Percentiles rank a stretch among this genome's conserved stretches.
Conservation (phyloP, 1,284 basidiomycete species). For the Vanrija humicola region DNA sequence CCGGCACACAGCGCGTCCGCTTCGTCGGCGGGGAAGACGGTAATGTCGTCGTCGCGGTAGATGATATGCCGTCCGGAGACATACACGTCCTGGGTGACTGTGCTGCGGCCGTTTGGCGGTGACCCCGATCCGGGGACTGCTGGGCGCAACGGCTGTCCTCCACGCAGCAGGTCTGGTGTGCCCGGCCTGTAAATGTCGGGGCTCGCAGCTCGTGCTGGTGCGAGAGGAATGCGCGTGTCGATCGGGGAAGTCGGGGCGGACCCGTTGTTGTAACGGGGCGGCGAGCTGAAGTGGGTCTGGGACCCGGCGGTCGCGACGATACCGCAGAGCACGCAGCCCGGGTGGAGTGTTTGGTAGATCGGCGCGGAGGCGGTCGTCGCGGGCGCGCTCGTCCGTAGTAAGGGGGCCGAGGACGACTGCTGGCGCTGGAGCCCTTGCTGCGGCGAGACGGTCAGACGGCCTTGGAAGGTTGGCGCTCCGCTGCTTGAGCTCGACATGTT, state of each 20-base stretch:
- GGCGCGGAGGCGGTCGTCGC: too few species aligned
- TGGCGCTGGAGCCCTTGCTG: too few species aligned
- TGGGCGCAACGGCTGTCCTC: neutral
- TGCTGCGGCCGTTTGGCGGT: conserved; percentile 2
- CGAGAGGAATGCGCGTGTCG: conserved; percentile 2
- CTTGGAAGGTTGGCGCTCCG: too few species aligned
- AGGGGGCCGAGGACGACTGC: too few species aligned
- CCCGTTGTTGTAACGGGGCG: neutral
- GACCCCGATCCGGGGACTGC: neutral
- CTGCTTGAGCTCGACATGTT: too few species aligned
- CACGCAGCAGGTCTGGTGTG: conserved; percentile 12
- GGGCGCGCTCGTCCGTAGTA: too few species aligned
- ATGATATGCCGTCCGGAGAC: conserved; percentile 34
- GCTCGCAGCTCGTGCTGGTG: conserved; percentile 9
- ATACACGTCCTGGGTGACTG: neutral
- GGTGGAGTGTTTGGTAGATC: conserved; percentile 7
- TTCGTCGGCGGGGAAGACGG: conserved; percentile 33
- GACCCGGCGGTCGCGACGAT: conserved; percentile 22
- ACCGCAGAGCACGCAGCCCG: conserved; percentile 35
- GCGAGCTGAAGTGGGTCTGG: neutral
- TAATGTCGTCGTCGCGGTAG: conserved; percentile 37
- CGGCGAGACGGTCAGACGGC: too few species aligned
- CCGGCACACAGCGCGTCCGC: conserved; percentile 34
- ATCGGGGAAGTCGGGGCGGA: conserved; percentile 6
- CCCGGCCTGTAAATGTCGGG: too few species aligned